phyloP scores from a whole-genome alignment of 78 protist species.

The Salpingoeca rosetta region DNA sequence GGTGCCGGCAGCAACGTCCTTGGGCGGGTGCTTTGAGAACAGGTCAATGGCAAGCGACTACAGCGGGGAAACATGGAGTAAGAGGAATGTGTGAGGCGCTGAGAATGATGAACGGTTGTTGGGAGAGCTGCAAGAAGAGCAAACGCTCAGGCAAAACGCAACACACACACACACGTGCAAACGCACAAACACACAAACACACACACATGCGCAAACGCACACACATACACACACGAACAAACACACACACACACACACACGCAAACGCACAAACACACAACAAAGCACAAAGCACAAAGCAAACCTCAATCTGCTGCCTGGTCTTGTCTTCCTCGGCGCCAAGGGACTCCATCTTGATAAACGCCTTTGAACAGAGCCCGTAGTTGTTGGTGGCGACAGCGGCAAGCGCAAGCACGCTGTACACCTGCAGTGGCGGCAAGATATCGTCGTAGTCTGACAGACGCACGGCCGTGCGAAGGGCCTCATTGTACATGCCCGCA shows the following conservation, averaged over 20 bases:
- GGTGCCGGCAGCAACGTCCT: not conserved
- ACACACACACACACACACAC: too few relatives aligned
- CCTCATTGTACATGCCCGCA: not conserved
- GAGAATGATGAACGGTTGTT: too few relatives aligned
- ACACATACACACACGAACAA: too few relatives aligned
- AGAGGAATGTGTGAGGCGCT: not conserved
- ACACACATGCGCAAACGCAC: too few relatives aligned
- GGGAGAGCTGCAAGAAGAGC: too few relatives aligned
- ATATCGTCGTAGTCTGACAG: conserved; percentile 52
- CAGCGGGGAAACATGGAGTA: not conserved
- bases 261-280: not conserved
- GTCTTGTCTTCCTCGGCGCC: not conserved
- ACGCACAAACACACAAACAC: too few relatives aligned
- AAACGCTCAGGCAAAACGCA: too few relatives aligned
- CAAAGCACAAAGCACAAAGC: not conserved
- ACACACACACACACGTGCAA: too few relatives aligned
- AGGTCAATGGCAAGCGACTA: not conserved
- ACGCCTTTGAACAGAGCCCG: conserved; percentile 50
- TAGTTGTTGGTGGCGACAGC: conserved; percentile 30
- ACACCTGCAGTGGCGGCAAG: conserved; percentile 7
- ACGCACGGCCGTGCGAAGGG: conserved; percentile 30
- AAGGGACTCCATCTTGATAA: conserved; percentile 46
- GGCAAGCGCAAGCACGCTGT: conserved; percentile 57
- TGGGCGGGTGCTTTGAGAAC: not conserved
- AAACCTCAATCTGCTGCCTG: not conserved